phyloP scores from a whole-genome alignment of 2,329 filamentous ascomycete species.

The Tolypocladium ovalisporum region DNA sequence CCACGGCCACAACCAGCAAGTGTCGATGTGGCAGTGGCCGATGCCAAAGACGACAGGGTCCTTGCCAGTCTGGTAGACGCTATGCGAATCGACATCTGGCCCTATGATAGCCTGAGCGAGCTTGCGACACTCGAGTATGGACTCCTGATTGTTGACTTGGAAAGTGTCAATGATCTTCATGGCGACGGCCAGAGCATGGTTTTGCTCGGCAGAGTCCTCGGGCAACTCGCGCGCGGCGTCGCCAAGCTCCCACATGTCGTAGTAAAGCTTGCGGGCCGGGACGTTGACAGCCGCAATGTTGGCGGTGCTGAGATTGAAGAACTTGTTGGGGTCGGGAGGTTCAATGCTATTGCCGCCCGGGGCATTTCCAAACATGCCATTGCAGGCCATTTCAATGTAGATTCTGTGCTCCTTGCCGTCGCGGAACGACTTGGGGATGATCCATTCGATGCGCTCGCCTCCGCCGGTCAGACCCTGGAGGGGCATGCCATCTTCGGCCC shows the following conservation, averaged over 20 bases:
- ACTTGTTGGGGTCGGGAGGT: constrained; percentile 75
- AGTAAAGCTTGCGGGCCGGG: constrained; percentile 69
- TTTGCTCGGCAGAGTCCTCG: constrained; percentile 76
- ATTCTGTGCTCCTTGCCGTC: constrained; percentile 81
- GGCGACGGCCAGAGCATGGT: constrained; percentile 71
- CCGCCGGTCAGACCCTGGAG: constrained; percentile 86
- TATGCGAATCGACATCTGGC: constrained; percentile 65
- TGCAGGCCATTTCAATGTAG: constrained; percentile 98
- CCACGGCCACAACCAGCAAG: constrained; percentile 97
- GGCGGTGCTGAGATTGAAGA: constrained; percentile 65
- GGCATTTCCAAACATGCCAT: constrained; percentile 95
- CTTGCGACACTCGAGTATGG: constrained; percentile 68
- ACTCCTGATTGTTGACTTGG: constrained; percentile 67
- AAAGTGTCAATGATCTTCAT: constrained; percentile 88
- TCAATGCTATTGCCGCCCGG: constrained; percentile 76
- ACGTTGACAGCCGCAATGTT: constrained; percentile 85
- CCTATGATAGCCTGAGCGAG: constrained; percentile 80
- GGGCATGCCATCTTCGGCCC: constrained; percentile 80
- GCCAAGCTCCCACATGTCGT: constrained; percentile 93
- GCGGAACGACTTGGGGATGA: constrained; percentile 69
- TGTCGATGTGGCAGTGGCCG: constrained; percentile 96
- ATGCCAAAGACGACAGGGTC: constrained; percentile 76
- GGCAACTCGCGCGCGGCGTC: constrained; percentile 91
- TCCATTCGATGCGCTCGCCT: constrained; percentile 83
- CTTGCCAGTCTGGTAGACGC: constrained; percentile 70